Evolutionary conservation across 345 rosid genomes (phyloP).

Genomic region (Eucalyptus marginata): DNA sequence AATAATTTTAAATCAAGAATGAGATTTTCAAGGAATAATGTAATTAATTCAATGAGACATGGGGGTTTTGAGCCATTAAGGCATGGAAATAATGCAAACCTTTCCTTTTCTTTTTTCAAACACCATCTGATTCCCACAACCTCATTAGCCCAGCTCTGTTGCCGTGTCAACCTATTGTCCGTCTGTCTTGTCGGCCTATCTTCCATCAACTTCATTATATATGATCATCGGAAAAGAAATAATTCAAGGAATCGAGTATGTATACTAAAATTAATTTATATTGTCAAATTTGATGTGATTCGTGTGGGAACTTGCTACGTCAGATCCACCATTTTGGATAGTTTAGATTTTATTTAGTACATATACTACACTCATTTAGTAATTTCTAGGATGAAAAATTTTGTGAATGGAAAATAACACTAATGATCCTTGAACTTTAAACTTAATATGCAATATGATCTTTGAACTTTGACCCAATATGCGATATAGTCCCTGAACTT

Average conservation of each 20-base stretch:
- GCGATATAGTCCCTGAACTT: rapidly evolving
- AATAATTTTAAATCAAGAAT: too few relatives aligned
- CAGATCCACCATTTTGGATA: not conserved
- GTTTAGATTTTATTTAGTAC: not conserved
- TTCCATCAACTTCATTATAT: not conserved
- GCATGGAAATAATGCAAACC: too few relatives aligned
- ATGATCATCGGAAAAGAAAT: not conserved
- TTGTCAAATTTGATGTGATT: not conserved
- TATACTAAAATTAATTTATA: too few relatives aligned
- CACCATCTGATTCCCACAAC: not conserved
- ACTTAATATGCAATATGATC: rapidly evolving
- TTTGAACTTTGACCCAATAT: rapidly evolving
- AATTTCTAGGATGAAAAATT: too few relatives aligned
- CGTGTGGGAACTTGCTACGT: not conserved
- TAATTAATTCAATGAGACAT: too few relatives aligned
- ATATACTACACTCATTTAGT: not conserved
- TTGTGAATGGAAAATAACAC: not conserved
- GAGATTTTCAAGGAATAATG: too few relatives aligned
- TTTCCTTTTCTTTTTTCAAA: too few relatives aligned
- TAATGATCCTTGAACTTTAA: too few relatives aligned
- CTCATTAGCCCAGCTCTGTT: not conserved
- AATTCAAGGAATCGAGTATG: not conserved
- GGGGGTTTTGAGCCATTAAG: too few relatives aligned
- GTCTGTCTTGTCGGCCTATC: not conserved
- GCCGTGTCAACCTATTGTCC: not conserved